phyloP scores from a whole-genome alignment of 2,329 filamentous ascomycete genomes.

The Myriosclerotinia scirpicola region DNA sequence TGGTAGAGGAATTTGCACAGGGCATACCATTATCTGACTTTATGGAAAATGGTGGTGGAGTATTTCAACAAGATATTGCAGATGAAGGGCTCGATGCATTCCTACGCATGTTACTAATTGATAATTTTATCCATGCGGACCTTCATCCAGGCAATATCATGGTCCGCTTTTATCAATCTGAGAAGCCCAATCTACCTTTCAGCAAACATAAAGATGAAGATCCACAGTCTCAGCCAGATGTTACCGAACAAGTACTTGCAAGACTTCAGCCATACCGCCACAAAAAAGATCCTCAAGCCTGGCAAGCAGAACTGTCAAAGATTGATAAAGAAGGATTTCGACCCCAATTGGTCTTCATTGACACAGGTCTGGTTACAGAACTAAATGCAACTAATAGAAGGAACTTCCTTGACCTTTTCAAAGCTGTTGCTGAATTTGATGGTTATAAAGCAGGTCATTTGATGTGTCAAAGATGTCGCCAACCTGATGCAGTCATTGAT shows the following conservation, averaged over 20 bases:
- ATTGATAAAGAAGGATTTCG: slow-evolving; percentile 87
- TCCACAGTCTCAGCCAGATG: slow-evolving; percentile 61
- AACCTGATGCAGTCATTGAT: slow-evolving; percentile 86
- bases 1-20: slow-evolving; percentile 94
- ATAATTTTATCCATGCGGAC: slow-evolving; percentile 97
- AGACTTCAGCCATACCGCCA: slow-evolving; percentile 72
- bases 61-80: slow-evolving; percentile 91
- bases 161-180: slow-evolving; percentile 94
- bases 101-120: slow-evolving; percentile 90
- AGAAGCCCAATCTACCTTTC: slow-evolving; percentile 65
- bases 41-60: slow-evolving; percentile 84
- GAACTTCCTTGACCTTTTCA: slow-evolving; percentile 96
- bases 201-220: slow-evolving; percentile 38
- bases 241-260: slow-evolving; percentile 82
- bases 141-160: slow-evolving; percentile 98
- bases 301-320: slow-evolving; percentile 70
- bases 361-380: slow-evolving; percentile 92
- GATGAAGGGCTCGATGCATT: slow-evolving; percentile 95
- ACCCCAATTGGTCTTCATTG: slow-evolving; percentile 95
- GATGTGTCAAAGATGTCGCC: slow-evolving; percentile 94
- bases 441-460: slow-evolving; percentile 92
- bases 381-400: slow-evolving; percentile 80
- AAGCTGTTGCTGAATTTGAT: slow-evolving; percentile 92
- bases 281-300: slow-evolving; percentile 62
- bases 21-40: slow-evolving; percentile 91